Base-by-base conservation (phyloP, 106 monocot genomes). In the Allium cepa region DNA sequence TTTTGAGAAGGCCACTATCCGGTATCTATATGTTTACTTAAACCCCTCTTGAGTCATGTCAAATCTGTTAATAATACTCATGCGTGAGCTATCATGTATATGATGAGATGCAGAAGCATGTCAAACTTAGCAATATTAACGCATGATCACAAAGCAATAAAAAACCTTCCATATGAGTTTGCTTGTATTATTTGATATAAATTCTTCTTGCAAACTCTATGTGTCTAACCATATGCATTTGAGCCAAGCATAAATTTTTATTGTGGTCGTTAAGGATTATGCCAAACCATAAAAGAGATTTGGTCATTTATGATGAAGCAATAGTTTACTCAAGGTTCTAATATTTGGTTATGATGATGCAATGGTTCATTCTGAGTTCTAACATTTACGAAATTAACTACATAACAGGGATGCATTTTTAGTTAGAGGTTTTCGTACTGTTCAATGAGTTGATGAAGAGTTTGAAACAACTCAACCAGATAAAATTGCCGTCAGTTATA, bases 361-460 rank as follows among this genome's bases (percentile, higher is more conserved):
- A 53, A 28, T 53, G 36, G 4, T 56, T 22, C 22, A 27, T 62
- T 14, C 10, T 8, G 26, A 12, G 52, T 27, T 22, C 47, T 62
- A 53, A 66, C 46, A n/a, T 10, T 75, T 71, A 53, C 49, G 11
- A 67, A 52, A 26, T 1, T 67, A 51, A 17, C 68, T 22, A 62
- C 22, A 62, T 46, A 62, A 13, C 59, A 89, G 88, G 66, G 88
- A 89, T 16, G 74, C 85, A 78, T 89, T 85, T 70, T 89, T 84
- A 57, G 82, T 89, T 73, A 84, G 88, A 63, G 88, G 88, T 4
- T 89, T 89, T 69, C 84, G 88, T 45, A 89, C 88, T 55, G 88
- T 89, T 45, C 84, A 84, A 63, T 84, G 88, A 85, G 82, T 89
- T 59, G 85, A 89, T 78, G 88, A 72, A 15, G 85, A 89, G 59